These are phyloP conservation scores for Wickerhamomyces rabaulensis DNA, from an alignment of 805 yeast genomes.

Conservation along the genomic window DNA sequence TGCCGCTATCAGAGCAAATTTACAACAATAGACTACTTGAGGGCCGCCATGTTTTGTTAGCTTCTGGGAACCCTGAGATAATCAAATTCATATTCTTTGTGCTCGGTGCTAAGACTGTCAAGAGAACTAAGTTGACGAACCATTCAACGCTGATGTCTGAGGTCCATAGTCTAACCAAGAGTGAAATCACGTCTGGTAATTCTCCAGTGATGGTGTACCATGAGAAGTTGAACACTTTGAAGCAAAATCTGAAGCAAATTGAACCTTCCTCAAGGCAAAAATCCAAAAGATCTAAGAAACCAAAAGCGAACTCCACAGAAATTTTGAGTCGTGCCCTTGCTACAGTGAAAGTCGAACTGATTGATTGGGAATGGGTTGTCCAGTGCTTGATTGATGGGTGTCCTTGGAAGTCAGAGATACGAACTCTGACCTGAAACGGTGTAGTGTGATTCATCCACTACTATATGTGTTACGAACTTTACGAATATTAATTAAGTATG, in stretches of 20 bases:
- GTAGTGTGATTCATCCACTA: too few relatives aligned
- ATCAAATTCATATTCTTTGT: constrained; percentile 39
- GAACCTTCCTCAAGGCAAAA: neutral
- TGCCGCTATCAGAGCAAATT: constrained; percentile 35
- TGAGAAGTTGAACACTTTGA: constrained; percentile 1
- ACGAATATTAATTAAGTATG: too few relatives aligned
- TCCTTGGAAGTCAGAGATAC: constrained; percentile 19
- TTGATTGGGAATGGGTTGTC: constrained; percentile 65
- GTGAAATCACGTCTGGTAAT: constrained; percentile 13
- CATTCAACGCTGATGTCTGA: constrained; percentile 2
- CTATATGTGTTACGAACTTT: neutral
- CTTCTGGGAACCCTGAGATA: constrained; percentile 21
- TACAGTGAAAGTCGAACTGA: constrained; percentile 23
- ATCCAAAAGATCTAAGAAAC: neutral
- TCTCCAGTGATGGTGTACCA: constrained; percentile 2
- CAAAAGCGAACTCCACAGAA: neutral
- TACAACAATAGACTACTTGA: constrained; percentile 29
- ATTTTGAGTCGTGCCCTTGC: neutral
- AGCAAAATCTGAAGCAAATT: neutral
- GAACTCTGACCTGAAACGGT: neutral
- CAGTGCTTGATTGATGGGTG: constrained; percentile 45
- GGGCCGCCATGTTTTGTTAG: constrained; percentile 16
- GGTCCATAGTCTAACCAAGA: neutral
- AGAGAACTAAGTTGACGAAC: constrained; percentile 1
- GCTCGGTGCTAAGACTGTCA: constrained; percentile 34